These are phyloP conservation scores for Candida palmyrensis DNA, from an alignment of 805 yeast species.

Conservation along the genomic window DNA sequence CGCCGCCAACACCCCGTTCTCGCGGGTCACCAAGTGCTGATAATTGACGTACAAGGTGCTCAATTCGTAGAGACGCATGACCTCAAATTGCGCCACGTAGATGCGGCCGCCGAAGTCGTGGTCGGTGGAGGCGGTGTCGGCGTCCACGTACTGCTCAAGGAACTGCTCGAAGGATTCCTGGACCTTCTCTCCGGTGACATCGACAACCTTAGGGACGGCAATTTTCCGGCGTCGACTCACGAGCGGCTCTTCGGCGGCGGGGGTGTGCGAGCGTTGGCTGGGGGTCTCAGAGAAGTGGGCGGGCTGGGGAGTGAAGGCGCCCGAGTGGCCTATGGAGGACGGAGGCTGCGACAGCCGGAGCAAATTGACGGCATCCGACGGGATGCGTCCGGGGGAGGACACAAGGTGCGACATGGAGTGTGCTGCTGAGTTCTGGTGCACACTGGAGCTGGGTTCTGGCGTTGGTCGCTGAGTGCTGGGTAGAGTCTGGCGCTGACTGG, in stretches of 20 bases:
- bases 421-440: too few relatives aligned
- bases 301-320: conserved; percentile 25
- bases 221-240: conserved; percentile 44
- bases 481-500: too few relatives aligned
- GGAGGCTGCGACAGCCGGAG: conserved; percentile 38
- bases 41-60: conserved; percentile 83
- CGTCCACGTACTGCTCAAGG: conserved; percentile 57
- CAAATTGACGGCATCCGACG: conserved; percentile 40
- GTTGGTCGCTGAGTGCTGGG: too few relatives aligned
- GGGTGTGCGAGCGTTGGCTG: conserved; percentile 7
- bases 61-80: conserved; percentile 71
- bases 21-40: conserved; percentile 66
- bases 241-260: conserved; percentile 6
- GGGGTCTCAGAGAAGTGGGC: conserved; percentile 23
- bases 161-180: conserved; percentile 86
- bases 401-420: conserved; percentile 38
- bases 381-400: conserved; percentile 39
- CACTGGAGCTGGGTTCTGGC: too few relatives aligned
- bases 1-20: conserved; percentile 81
- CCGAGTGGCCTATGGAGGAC: conserved; percentile 34
- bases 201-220: conserved; percentile 81
- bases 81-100: conserved; percentile 75
- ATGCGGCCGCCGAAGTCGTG: conserved; percentile 48
- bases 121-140: conserved; percentile 24
- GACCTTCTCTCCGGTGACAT: conserved; percentile 90